phyloP scores from a whole-genome alignment of 1,284 basidiomycete species.

The Bondarzewia mesenterica region DNA sequence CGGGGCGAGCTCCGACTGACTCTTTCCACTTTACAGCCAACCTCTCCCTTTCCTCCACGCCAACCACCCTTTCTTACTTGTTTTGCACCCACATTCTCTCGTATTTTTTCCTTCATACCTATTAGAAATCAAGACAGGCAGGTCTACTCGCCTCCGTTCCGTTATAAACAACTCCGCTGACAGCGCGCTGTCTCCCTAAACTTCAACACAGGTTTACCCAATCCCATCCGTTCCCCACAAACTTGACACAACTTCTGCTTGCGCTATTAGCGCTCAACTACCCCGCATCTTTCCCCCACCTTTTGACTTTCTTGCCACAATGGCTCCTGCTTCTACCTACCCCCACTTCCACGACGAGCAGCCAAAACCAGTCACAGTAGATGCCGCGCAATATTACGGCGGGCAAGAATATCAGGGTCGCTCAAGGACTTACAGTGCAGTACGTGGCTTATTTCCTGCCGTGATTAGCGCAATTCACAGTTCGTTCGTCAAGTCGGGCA shows the following conservation, averaged over 20 bases:
- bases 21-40: no score
- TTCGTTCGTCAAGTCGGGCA: slow-evolving; percentile 19
- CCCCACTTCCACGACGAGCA: slow-evolving; percentile 65
- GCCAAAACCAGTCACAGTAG: slow-evolving; percentile 48
- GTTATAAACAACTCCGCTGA: not conserved
- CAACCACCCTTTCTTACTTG: no score
- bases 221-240: not conserved
- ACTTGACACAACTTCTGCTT: not conserved
- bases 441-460: slow-evolving; percentile 30
- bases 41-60: no score
- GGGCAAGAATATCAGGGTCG: slow-evolving; percentile 69
- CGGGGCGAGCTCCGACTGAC: no score
- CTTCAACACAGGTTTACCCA: not conserved
- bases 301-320: slow-evolving; percentile 8
- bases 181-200: not conserved
- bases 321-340: slow-evolving; percentile 35
- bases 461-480: not conserved
- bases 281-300: not conserved
- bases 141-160: not conserved
- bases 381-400: slow-evolving; percentile 80
- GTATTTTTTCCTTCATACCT: no score
- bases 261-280: not conserved
- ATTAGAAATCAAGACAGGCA: no score
- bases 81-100: no score
- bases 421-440: slow-evolving; percentile 79